phyloP scores from a whole-genome alignment of 495 filamentous ascomycete species.

The Pyronema domesticum region DNA sequence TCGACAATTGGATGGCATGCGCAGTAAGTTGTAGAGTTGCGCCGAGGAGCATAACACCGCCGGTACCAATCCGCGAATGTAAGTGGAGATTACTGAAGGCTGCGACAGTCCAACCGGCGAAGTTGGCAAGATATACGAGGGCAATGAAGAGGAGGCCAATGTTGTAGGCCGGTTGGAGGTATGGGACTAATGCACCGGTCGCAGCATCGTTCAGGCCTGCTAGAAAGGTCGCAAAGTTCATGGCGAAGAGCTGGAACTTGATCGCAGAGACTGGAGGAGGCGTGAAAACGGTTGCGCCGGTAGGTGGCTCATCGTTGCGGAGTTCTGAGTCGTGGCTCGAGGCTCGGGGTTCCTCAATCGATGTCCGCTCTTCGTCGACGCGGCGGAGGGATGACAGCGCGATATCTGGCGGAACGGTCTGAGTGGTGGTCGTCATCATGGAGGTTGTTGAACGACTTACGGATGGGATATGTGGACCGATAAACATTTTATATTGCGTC shows the following conservation, averaged over 20 bases:
- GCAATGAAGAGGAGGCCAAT: constrained; percentile 18
- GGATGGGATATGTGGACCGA: no score
- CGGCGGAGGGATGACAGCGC: not conserved
- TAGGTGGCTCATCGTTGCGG: constrained; percentile 8
- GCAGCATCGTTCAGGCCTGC: constrained; percentile 46
- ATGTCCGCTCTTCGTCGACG: not conserved
- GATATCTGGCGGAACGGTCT: not conserved
- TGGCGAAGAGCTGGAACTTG: constrained; percentile 8
- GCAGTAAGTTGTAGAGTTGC: constrained; percentile 33
- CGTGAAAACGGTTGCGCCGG: constrained; percentile 10
- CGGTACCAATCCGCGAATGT: constrained; percentile 40
- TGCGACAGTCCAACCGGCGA: constrained; percentile 55
- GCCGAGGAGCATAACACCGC: constrained; percentile 40
- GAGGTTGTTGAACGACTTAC: not conserved
- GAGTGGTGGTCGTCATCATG: not conserved
- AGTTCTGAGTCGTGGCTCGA: not conserved
- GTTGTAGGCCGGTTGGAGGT: constrained; percentile 31
- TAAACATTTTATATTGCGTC: not conserved
- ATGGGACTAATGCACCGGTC: constrained; percentile 56
- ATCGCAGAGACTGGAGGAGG: constrained; percentile 9
- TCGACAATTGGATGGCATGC: constrained; percentile 45
- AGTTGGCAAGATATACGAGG: constrained; percentile 41
- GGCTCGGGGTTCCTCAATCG: not conserved
- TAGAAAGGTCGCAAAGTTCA: constrained; percentile 27
- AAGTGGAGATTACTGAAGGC: constrained; percentile 46